Evolutionary conservation across 805 yeast genomes (phyloP), one percentile per base, ranked within the genome.

Genomic region (Teunomyces panamensis): DNA sequence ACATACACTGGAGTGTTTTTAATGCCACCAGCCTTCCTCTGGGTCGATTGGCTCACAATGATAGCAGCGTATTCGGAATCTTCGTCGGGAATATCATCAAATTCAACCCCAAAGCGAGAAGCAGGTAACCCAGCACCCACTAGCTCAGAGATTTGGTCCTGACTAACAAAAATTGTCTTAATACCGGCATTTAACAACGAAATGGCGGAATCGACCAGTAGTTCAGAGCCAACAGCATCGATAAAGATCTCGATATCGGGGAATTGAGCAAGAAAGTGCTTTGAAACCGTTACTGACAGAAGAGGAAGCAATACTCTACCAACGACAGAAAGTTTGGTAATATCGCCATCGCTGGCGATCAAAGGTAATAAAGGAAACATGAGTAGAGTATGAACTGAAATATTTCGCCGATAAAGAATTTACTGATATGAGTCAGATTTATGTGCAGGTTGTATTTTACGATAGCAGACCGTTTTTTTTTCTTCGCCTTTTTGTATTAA

Each of bases 151-250:
- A 65, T 72, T 30, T 59, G 60, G 3, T 54, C 43, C 6, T 51
- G 56, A 3, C 64, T 43, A 26, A 77, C 73, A 47, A 81, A 67
- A 3, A 85, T 57, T 14, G 73, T 69, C 24, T 66, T 58, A 10
- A 83, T 78, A 41, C 94, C 94, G 44, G 70, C 71, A 58, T 87
- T 86, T 48, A 87, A 72, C 33, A 85, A 59, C 7, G 70, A 77
- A 34, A 60, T 47, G 16, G 59, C 44, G 10, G 53, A 47, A 29
- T 83, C 85, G 35, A 73, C 70, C 26, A 68, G 63, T 30, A 70
- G 63, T 4, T 46, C 36, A 16, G 48, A 44, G 4, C 44, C 47
- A 1, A 62, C 50, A 20, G 67, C 67, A 51, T 69, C 74, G 17
- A 72, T 64, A 30, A 55, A 52, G 14, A 73, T 58, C 30, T 60